Conservation (phyloP, 441 rosid species). For the Theobroma grandiflorum region DNA sequence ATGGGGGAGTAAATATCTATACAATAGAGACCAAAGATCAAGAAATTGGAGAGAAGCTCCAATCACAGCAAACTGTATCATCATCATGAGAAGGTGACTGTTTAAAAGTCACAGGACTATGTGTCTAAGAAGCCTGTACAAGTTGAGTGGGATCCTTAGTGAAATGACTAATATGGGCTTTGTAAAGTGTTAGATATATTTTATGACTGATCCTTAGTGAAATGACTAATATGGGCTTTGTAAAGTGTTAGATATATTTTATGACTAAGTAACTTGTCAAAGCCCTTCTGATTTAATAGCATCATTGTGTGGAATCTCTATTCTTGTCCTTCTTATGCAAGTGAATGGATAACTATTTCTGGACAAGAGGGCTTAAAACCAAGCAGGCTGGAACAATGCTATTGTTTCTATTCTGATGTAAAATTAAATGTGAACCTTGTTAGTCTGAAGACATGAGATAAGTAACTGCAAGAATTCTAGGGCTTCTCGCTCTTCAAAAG, state of each 20-base stretch:
- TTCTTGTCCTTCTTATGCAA: background rate
- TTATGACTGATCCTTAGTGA: no score
- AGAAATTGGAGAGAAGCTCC: background rate
- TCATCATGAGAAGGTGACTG: background rate
- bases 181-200: background rate
- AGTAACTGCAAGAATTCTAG: background rate
- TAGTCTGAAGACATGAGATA: background rate
- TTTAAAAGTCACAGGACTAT: background rate
- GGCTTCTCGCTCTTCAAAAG: background rate
- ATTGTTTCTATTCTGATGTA: background rate
- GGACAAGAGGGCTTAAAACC: slow-evolving; percentile 1
- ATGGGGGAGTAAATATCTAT: background rate
- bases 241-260: background rate
- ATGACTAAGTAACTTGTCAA: background rate
- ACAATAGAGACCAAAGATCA: background rate
- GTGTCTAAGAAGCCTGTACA: background rate
- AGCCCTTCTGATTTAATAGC: background rate
- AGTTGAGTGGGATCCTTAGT: background rate
- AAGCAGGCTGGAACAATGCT: slow-evolving; percentile 1
- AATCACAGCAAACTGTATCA: background rate
- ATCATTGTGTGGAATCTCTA: background rate
- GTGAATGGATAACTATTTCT: background rate
- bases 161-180: slow-evolving; percentile 10
- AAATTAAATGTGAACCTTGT: slow-evolving; percentile 9
- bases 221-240: background rate